phyloP scores from a whole-genome alignment of 2,329 filamentous ascomycete genomes.

The Phyllachora maydis region DNA sequence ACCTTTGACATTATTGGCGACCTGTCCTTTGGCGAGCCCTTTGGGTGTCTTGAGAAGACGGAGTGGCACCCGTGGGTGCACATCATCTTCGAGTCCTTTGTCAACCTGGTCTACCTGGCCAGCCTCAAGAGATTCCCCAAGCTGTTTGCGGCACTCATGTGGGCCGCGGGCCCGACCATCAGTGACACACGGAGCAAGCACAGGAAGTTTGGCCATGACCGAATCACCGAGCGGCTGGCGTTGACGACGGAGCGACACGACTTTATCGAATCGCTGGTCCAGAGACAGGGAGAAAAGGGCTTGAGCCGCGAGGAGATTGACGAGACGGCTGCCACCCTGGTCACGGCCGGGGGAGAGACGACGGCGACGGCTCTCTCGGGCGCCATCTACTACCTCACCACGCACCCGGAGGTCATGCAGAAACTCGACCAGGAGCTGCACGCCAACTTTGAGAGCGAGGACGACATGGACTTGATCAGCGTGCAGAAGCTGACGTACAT shows the following conservation, averaged over 20 bases:
- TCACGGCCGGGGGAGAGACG: constrained; percentile 26
- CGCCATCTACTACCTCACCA: constrained; percentile 15
- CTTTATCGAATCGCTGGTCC: background rate
- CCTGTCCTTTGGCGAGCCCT: constrained; percentile 8
- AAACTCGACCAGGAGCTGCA: constrained; percentile 18
- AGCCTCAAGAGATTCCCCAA: constrained; percentile 2
- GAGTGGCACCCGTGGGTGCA: constrained; percentile 6
- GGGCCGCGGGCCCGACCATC: no score
- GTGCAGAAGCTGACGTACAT: constrained; percentile 9
- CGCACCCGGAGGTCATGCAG: constrained; percentile 13
- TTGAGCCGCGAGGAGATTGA: constrained; percentile 4
- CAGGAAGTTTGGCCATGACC: no score
- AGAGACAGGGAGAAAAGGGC: constrained; percentile 1
- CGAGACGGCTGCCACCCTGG: constrained; percentile 7
- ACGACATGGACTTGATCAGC: constrained; percentile 9
- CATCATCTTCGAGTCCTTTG: constrained; percentile 4
- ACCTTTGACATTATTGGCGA: constrained; percentile 10
- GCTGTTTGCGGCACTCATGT: no score
- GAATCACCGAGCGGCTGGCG: background rate
- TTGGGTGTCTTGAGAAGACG: constrained; percentile 6
- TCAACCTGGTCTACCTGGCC: no score
- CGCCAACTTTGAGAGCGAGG: constrained; percentile 11
- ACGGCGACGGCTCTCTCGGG: constrained; percentile 21
- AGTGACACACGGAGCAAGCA: no score
- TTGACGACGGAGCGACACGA: background rate